Evolutionary conservation across 2,329 filamentous ascomycete genomes (phyloP), one percentile per base, ranked within the genome.

Genomic region (Fusarium euwallaceae): DNA sequence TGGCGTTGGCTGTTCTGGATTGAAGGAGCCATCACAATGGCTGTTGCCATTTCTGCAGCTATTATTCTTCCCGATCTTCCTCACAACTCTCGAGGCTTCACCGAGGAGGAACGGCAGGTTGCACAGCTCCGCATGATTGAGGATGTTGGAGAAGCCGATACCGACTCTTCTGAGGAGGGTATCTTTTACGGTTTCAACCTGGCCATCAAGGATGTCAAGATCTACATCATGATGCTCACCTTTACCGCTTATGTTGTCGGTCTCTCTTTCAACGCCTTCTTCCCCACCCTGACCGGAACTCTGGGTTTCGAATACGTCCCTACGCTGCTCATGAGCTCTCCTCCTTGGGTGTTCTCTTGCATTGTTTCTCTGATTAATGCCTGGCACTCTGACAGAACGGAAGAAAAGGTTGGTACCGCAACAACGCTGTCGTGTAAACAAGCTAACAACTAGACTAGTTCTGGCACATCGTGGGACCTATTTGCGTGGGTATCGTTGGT

Each of bases 1-100:
- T 92, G 90, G 90, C 83, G 88, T 24, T 92, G 90, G 90, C 83
- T 91, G 0, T 91, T 91, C 81, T 88, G 84, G 84, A 88, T 92
- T 58, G 88, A 91, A 74, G 89, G 90, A 9, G 84, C 83, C 6
- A 78, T 85, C 36, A 90, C 88, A 10, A 88, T 89, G 83, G 74
- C 76, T 12, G 78, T 88, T 29, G 88, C 88, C 24, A 77, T 89
- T 20, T 76, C 79, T 0, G 85, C 87, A 0, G 84, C 80, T 2
- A 86, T 89, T 58, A 83, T 90, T 59, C 82, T 89, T 1, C 88
- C 89, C 0, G 88, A 91, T 71, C 78, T 90, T 61, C 89, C 89
- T 2, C 84, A 86, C 75, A 91, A 90, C 80, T 85, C 88, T 7
- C 83, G 83, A 11, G 91, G 90, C 79, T 89, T 93, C 71, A 88